These are phyloP conservation scores for Backusella australiensis DNA, from an alignment of 192 early-diverging fungal genomes.

Conservation along the genomic window DNA sequence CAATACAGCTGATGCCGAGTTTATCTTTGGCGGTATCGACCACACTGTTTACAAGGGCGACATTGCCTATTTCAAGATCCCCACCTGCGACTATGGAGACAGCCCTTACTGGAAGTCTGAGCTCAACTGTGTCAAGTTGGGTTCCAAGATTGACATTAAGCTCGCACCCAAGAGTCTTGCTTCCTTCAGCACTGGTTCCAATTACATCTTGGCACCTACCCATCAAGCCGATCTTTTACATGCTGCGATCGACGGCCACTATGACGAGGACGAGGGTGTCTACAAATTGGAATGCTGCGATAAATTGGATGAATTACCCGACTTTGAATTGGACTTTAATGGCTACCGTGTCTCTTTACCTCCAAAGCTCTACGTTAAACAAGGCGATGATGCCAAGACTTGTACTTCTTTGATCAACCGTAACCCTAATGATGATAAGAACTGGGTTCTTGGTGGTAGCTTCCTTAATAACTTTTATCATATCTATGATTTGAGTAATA, in stretches of 20 bases:
- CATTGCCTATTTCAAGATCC: conserved; percentile 22
- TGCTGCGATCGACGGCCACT: conserved; percentile 20
- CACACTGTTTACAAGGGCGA: conserved; percentile 28
- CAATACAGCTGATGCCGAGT: conserved; percentile 17
- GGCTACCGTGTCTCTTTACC: conserved; percentile 23
- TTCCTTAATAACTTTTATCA: conserved; percentile 34
- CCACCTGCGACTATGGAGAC: conserved; percentile 19
- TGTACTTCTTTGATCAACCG: conserved; percentile 19
- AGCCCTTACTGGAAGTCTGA: conserved; percentile 27
- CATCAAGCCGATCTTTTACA: conserved; percentile 22
- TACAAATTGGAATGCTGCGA: conserved; percentile 23
- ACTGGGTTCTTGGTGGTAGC: conserved; percentile 27
- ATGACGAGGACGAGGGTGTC: not conserved
- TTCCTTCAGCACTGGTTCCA: conserved; percentile 23
- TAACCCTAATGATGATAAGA: conserved; percentile 8
- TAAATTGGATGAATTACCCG: conserved; percentile 14
- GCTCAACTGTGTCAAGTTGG: conserved; percentile 22
- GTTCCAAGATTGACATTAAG: conserved; percentile 20
- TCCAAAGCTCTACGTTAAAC: conserved; percentile 1
- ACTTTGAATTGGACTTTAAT: conserved; percentile 13
- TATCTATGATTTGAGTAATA: conserved; percentile 27
- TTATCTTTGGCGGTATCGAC: conserved; percentile 32
- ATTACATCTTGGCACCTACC: conserved; percentile 19
- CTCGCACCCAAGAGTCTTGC: conserved; percentile 21
- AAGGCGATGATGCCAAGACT: not conserved